phyloP scores from a whole-genome alignment of 163 green algal genomes.

The Chlamydomonas reinhardtii region DNA sequence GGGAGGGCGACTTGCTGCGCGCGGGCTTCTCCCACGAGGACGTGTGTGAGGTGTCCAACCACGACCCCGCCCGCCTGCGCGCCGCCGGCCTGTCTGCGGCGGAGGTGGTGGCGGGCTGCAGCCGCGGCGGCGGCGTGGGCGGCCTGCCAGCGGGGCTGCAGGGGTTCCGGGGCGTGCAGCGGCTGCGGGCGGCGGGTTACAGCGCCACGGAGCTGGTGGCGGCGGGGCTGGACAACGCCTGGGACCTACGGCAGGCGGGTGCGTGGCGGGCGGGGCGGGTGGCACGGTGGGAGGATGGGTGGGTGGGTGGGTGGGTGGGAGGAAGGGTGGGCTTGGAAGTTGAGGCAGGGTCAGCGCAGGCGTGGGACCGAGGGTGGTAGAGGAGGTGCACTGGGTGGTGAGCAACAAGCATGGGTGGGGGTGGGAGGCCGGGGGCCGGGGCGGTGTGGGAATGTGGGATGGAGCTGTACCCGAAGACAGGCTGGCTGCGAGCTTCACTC shows the following conservation, averaged over 20 bases:
- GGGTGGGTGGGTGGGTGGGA: too few relatives aligned
- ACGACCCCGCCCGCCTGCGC: slow-evolving; percentile 22
- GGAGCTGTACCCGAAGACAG: too few relatives aligned
- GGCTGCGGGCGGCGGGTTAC: slow-evolving; percentile 41
- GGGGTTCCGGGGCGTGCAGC: slow-evolving; percentile 33
- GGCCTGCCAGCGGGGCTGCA: slow-evolving; percentile 22
- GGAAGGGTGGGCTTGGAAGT: neutral
- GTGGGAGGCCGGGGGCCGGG: neutral
- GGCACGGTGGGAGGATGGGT: neutral
- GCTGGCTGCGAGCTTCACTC: too few relatives aligned
- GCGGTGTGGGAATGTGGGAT: neutral
- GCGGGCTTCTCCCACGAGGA: slow-evolving; percentile 11
- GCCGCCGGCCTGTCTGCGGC: slow-evolving; percentile 25
- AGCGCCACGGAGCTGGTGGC: slow-evolving; percentile 40
- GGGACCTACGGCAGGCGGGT: slow-evolving; percentile 36
- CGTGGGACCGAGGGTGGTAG: too few relatives aligned
- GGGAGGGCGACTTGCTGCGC: slow-evolving; percentile 6
- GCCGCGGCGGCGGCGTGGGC: neutral
- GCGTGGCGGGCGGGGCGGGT: neutral
- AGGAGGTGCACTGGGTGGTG: too few relatives aligned
- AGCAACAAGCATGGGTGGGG: neutral
- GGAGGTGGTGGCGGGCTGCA: slow-evolving; percentile 12
- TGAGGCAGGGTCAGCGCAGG: too few relatives aligned
- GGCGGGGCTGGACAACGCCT: slow-evolving; percentile 38
- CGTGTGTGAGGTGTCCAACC: neutral